Evolutionary conservation across 2,329 filamentous ascomycete species (phyloP), one percentile per base, ranked within the genome.

Genomic region (Thyridium curvatum): DNA sequence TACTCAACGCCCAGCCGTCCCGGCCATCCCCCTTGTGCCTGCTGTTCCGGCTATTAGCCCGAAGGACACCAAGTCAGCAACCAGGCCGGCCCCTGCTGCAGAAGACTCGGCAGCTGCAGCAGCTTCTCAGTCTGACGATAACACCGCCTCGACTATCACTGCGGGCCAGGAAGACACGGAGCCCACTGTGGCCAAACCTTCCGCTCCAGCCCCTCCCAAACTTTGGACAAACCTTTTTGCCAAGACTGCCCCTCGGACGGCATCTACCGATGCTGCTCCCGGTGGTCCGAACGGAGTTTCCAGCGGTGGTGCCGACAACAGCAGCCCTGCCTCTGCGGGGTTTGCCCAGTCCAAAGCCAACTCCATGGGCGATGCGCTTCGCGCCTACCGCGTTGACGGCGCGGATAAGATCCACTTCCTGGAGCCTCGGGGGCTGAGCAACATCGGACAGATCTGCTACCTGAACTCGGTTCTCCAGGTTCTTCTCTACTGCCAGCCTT

Each of bases 401-500:
- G 72, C 73, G 30, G 67, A 76, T 26, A 86, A 84, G 52, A 69
- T 91, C 48, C 72, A 84, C 14, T 96, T 96, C 55, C 73, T 98
- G 37, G 88, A 97, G 64, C 93, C 93, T 37, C 79, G 91, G 49
- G 93, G 93, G 35, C 75, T 98, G 55, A 86, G 95, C 50, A 98
- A 98, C 64, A 94, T 91, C 31, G 93, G 93, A 36, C 97, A 98
- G 58, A 94, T 97, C 86, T 98, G 93, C 65, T 98, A 98, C 66
- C 97, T 98, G 93, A 98, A 97, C 69, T 96, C 93, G 46, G 83
- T 97, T 60, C 75, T 98, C 48, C 93, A 98, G 83, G 86, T 94
- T 57, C 77, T 98, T 53, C 77, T 96, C 49, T 97, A 90, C 59
- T 97, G 90, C 62, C 75, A 82, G 51, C 93, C 93, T 6, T 98